Percentiles rank a stretch among this genome's conserved stretches.
These are phyloP conservation scores for Hyaloscypha variabilis DNA, from an alignment of 495 filamentous ascomycete genomes.

Conservation along the genomic window DNA sequence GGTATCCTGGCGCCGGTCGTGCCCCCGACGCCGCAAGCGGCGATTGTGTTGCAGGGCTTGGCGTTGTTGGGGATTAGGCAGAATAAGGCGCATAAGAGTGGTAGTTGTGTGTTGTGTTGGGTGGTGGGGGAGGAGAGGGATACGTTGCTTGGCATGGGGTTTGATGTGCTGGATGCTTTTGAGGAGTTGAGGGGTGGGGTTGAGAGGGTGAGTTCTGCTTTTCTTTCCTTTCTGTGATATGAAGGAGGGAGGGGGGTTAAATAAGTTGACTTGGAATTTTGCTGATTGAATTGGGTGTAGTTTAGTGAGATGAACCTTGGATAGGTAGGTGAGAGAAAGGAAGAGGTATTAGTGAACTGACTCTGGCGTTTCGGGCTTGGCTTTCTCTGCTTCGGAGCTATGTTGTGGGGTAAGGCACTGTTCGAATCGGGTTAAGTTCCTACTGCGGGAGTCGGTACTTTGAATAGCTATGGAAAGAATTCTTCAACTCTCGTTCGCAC, in stretches of 20 bases:
- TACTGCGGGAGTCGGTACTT: no score
- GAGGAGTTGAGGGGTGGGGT: constrained; percentile 30
- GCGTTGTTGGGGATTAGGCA: constrained; percentile 81
- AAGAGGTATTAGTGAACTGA: background rate
- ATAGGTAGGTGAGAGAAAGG: background rate
- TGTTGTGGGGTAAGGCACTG: no score
- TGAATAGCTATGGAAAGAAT: no score
- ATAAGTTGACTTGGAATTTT: background rate
- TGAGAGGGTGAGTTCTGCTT: constrained; percentile 25
- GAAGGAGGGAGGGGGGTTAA: background rate
- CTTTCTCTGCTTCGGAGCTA: no score
- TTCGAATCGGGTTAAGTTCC: no score
- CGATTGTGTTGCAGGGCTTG: constrained; percentile 73
- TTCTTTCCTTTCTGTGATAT: background rate
- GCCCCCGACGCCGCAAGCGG: constrained; percentile 61
- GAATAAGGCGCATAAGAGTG: constrained; percentile 59
- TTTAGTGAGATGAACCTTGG: constrained; percentile 24
- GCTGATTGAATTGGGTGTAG: constrained; percentile 5
- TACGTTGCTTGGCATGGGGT: constrained; percentile 31
- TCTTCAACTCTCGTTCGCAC: no score
- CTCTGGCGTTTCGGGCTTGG: background rate
- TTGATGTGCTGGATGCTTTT: constrained; percentile 33
- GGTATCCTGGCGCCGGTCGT: constrained; percentile 84
- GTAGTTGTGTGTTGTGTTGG: constrained; percentile 30
- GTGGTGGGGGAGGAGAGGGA: constrained; percentile 31